phyloP scores from a whole-genome alignment of 441 rosid genomes.

The Pelargonium fulgidum region DNA sequence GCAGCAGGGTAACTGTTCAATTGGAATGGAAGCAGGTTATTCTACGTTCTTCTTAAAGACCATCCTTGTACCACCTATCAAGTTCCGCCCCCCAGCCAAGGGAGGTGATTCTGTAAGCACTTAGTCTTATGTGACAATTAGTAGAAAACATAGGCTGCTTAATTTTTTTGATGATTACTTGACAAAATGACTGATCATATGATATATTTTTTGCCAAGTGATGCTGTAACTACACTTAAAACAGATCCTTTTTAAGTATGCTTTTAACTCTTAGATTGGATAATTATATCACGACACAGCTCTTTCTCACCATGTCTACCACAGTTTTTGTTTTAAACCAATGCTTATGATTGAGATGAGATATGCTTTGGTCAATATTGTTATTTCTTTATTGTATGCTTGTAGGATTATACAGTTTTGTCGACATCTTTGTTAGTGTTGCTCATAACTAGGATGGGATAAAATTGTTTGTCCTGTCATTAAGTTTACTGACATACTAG shows the following conservation, averaged over 20 bases:
- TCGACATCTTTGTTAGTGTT: neutral
- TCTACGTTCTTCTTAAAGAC: conserved; percentile 73
- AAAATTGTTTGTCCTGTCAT: neutral
- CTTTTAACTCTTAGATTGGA: conserved; percentile 6
- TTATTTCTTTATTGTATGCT: neutral
- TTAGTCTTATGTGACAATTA: neutral
- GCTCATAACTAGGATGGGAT: conserved; percentile 1
- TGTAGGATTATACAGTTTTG: neutral
- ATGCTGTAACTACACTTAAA: neutral
- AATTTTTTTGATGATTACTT: neutral
- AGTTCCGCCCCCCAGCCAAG: conserved; percentile 80
- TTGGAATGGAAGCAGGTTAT: conserved; percentile 38
- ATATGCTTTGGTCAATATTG: neutral
- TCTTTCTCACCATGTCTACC: neutral
- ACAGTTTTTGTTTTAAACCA: neutral
- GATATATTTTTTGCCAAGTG: conserved; percentile 9
- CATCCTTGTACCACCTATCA: conserved; percentile 81
- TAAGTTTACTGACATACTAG: neutral
- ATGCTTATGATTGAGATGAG: neutral
- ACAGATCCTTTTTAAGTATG: neutral
- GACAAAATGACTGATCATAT: neutral
- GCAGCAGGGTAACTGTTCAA: conserved; percentile 35
- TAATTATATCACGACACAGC: neutral
- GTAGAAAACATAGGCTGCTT: neutral
- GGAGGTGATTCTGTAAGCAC: conserved; percentile 77